Percentiles rank a stretch among this genome's conserved stretches.
Conservation (phyloP, 352 stramenopile genomes). For the Phytophthora hybrid region DNA sequence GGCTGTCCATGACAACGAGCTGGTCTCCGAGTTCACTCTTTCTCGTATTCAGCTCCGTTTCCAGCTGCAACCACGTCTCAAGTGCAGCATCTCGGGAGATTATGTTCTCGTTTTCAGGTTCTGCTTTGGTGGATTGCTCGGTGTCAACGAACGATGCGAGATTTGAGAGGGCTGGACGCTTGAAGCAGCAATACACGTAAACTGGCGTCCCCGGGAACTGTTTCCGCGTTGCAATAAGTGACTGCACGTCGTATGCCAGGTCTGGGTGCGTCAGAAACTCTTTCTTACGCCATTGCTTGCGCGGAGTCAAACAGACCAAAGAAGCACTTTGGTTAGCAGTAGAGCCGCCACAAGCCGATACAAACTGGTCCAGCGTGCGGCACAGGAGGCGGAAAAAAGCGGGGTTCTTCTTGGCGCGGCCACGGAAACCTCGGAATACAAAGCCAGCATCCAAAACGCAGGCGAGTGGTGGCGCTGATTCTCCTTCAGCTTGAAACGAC, state of each 20-base stretch:
- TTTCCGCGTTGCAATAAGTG: conserved; percentile 29
- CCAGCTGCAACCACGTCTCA: conserved; percentile 26
- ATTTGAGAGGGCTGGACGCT: conserved; percentile 12
- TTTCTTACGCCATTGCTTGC: conserved; percentile 75
- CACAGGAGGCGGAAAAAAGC: conserved; percentile 53
- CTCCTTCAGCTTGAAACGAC: conserved; percentile 19
- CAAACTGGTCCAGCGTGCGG: conserved; percentile 44
- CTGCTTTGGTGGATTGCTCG: not conserved
- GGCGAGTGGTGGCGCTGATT: conserved; percentile 30
- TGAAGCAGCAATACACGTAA: conserved; percentile 55
- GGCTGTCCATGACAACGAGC: conserved; percentile 26
- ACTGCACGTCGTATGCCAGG: conserved; percentile 45
- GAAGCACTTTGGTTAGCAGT: conserved; percentile 3
- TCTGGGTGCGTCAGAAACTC: conserved; percentile 57
- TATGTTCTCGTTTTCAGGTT: not conserved
- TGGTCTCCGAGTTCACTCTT: conserved; percentile 15
- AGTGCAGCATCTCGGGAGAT: conserved; percentile 24
- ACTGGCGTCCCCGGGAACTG: conserved; percentile 32
- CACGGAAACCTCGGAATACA: conserved; percentile 58
- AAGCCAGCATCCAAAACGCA: conserved; percentile 62
- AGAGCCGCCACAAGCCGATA: conserved; percentile 17
- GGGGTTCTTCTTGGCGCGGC: conserved; percentile 60
- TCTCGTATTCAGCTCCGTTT: conserved; percentile 20
- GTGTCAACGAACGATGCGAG: not conserved
- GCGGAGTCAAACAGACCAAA: conserved; percentile 57